Base-by-base conservation (phyloP, 2,329 filamentous ascomycete genomes). In the Aspergillus awamori region DNA sequence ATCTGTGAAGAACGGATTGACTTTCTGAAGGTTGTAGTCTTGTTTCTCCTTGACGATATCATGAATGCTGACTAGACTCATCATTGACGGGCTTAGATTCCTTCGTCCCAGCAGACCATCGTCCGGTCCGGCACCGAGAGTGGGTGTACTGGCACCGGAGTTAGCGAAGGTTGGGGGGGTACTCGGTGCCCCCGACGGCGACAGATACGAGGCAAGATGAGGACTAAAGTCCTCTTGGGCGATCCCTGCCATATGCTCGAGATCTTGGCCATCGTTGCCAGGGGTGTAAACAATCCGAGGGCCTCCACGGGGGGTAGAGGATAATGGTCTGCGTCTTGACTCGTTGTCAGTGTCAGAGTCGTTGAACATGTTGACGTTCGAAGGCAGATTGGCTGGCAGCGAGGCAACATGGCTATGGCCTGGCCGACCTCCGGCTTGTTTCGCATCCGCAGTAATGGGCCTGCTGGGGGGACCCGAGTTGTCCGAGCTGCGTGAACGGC, bases 1-100 rank as follows among this genome's bases (percentile, higher is more conserved):
- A 69, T 89, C 87, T 7, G 84, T 88, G 76, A 89, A 89, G 76
- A 86, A 87, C 2, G 86, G 87, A 66, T 87, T 85, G 0, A 89
- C 84, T 58, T 88, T 86, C 69, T 89, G 87, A 15, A 88, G 81
- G 63, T 84, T 82, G 68, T 83, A 86, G 67, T 87, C 82, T 55
- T 82, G 83, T 67, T 86, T 86, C 58, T 85, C 84, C 26, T 85
- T 84, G 22, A 87, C 80, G 26, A 88, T 81, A 4, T 79, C 80
- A 53, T 85, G 78, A 4, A 87, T 76, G 15, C 66, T 63, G 38
- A 70, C 61, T 15, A 71, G 68, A 7, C 68, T 68, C 63, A 57
- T 56, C 53, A 56, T 47, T 26, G 38, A 56, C 10, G 36, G 26
- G 39, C 36, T 56, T 4, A 26, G 8, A 24, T 54, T 54, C 15